Percentiles rank a stretch among this genome's conserved stretches.
phyloP scores from a whole-genome alignment of 306 rosid species.

The Cicer yamashitae region DNA sequence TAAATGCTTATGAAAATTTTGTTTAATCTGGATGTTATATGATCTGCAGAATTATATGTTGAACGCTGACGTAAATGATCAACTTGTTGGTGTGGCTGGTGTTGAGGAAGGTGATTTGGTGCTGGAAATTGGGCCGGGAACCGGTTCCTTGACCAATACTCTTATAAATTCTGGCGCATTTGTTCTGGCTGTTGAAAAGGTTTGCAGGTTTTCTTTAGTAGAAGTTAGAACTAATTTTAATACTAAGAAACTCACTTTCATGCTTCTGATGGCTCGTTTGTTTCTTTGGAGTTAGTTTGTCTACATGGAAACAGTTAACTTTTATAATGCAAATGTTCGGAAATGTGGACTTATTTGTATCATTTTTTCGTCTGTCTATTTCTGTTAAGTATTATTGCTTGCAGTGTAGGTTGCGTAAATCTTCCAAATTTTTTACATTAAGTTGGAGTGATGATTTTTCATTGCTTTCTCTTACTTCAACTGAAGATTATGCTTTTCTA shows the following conservation, averaged over 20 bases:
- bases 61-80: conserved; percentile 74
- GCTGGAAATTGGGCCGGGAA: conserved; percentile 94
- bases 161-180: conserved; percentile 72
- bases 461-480: conserved; percentile 23
- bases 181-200: conserved; percentile 93
- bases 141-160: conserved; percentile 85
- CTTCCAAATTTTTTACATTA: conserved; percentile 14
- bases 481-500: conserved; percentile 34
- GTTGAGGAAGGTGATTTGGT: conserved; percentile 75
- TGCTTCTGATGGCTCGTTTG: conserved; percentile 28
- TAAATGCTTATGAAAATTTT: conserved; percentile 8
- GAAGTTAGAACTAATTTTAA: conserved; percentile 27
- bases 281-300: conserved; percentile 21
- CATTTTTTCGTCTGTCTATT: not conserved
- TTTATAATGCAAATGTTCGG: not conserved
- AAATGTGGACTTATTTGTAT: conserved; percentile 19
- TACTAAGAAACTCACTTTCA: not conserved
- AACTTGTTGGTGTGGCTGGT: conserved; percentile 67
- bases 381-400: conserved; percentile 2
- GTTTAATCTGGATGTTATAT: conserved; percentile 36
- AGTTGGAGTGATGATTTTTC: conserved; percentile 5
- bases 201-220: conserved; percentile 42
- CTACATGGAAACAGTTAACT: conserved; percentile 11
- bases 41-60: conserved; percentile 85
- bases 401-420: not conserved